Evolutionary conservation across 768 basidiomycete genomes (phyloP).

Genomic region (Mrakia hoshinonis): DNA sequence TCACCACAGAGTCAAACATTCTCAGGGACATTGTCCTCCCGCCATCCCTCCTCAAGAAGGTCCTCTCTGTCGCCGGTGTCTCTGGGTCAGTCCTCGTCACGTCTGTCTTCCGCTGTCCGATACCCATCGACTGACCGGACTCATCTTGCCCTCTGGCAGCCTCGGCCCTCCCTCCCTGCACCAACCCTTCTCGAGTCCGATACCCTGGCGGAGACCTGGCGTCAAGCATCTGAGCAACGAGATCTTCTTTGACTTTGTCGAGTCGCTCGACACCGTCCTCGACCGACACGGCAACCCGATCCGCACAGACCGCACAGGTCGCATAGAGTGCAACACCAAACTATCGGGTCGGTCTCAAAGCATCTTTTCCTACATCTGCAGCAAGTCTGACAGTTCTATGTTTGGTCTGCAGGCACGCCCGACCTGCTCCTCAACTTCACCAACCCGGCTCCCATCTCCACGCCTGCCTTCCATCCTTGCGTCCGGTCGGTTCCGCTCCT

Average conservation of each 20-base stretch:
- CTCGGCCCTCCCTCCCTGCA: slow-evolving; percentile 40
- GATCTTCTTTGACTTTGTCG: slow-evolving; percentile 82
- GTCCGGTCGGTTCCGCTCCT: slow-evolving; percentile 53
- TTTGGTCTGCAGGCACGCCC: slow-evolving; percentile 60
- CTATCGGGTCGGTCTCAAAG: slow-evolving; percentile 51
- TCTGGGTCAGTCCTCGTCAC: slow-evolving; percentile 41
- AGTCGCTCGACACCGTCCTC: slow-evolving; percentile 68
- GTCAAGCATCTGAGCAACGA: slow-evolving; percentile 79
- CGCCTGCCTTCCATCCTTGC: slow-evolving; percentile 86
- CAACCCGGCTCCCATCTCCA: slow-evolving; percentile 61
- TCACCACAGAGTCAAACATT: slow-evolving; percentile 82
- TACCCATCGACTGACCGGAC: too few relatives aligned
- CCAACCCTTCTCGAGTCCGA: slow-evolving; percentile 69
- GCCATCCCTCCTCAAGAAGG: slow-evolving; percentile 72
- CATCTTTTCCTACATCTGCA: not conserved
- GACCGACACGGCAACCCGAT: slow-evolving; percentile 43
- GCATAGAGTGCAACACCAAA: slow-evolving; percentile 64
- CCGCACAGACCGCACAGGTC: slow-evolving; percentile 64
- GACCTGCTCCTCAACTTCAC: slow-evolving; percentile 70
- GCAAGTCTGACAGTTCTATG: not conserved
- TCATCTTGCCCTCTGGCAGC: slow-evolving; percentile 29
- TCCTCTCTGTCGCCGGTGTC: slow-evolving; percentile 50
- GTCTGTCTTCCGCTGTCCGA: not conserved
- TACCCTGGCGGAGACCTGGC: slow-evolving; percentile 84
- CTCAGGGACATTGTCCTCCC: slow-evolving; percentile 88